A percentile compares a stretch with the other conserved stretches of the same genome.
These are phyloP conservation scores for Lotmaria passim DNA, from an alignment of 208 protist genomes.

Conservation along the genomic window DNA sequence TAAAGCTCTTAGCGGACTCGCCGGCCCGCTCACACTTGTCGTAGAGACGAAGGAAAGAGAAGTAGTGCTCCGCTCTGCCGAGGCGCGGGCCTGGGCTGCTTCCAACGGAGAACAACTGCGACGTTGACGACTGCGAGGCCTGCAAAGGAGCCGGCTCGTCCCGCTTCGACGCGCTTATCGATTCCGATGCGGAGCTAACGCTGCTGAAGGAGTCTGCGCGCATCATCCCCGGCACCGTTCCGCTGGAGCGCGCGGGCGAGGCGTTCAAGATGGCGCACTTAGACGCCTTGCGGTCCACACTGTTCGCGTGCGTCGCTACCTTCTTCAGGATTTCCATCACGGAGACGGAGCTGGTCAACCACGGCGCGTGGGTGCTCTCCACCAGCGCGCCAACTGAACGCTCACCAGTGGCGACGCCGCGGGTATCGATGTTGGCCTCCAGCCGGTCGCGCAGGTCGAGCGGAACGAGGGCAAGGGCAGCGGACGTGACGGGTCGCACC, in stretches of 20 bases:
- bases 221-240: constrained; percentile 26
- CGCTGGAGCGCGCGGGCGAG: constrained; percentile 47
- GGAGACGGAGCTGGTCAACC: constrained; percentile 39
- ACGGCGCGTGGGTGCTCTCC: constrained; percentile 12
- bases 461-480: constrained; percentile 61
- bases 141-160: constrained; percentile 11
- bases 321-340: constrained; percentile 80
- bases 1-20: constrained; percentile 51
- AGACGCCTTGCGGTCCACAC: constrained; percentile 83
- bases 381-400: constrained; percentile 4
- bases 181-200: constrained; percentile 25
- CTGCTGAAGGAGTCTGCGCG: constrained; percentile 31
- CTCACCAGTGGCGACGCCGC: constrained; percentile 5
- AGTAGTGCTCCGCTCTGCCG: constrained; percentile 79
- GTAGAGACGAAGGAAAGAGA: constrained; percentile 89
- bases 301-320: constrained; percentile 71
- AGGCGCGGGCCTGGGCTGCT: constrained; percentile 7
- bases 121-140: constrained; percentile 10
- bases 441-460: constrained; percentile 80
- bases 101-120: constrained; percentile 12
- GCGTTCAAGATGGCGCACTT: constrained; percentile 85
- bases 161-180: constrained; percentile 23
- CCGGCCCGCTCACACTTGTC: constrained; percentile 76
- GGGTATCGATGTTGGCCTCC: constrained; percentile 52
- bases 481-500: constrained; percentile 48